Base-by-base conservation (phyloP, 441 rosid genomes). In the Pelargonium myrrhifolium region DNA sequence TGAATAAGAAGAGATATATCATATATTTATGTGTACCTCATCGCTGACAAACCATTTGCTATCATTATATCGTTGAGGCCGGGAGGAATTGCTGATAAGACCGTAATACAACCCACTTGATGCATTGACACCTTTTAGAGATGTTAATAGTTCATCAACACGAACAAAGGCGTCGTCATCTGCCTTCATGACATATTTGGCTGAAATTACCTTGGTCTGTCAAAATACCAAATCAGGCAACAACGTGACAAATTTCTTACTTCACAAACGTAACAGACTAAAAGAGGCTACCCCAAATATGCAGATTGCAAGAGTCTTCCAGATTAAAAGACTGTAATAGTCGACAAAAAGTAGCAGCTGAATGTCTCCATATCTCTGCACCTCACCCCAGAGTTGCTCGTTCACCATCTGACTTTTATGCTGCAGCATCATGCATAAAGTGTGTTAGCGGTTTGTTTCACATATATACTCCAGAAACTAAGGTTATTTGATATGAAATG, bases 91-190 rank as follows among this genome's bases (percentile, higher is more conserved):
- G 56, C 76, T 47, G 42, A 78, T 78, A 24, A 75, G 77, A 15
- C 82, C 82, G 56, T 78, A 78, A 0, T 75, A 74, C 65, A 78
- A 69, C 51, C 79, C 79, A 1, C 31, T 20, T 12, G 62, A 47
- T 7, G 40, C 70, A 18, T 75, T 75, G n/a, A 74, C 20, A 62
- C 75, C 51, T 61, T 17, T 65, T 47, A 78, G 64, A 65, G 82
- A 75, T 64, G 74, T 72, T 28, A 85, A 76, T 9, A 87, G 82
- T 64, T 84, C 82, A 76, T 84, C 89, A 65, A 87, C 84, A n/a
- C 85, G 76, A 68, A 87, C 93, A 78, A 87, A 85, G 35, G 93
- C 84, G 70, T 87, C 93, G 66, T 87, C 93, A 55, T 87, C 93
- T 24, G 90, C 81, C 80, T 87, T 87, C 93, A 87, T 82, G 0